phyloP scores from a whole-genome alignment of 2,329 filamentous ascomycete genomes.

The Fusarium multiceps region DNA sequence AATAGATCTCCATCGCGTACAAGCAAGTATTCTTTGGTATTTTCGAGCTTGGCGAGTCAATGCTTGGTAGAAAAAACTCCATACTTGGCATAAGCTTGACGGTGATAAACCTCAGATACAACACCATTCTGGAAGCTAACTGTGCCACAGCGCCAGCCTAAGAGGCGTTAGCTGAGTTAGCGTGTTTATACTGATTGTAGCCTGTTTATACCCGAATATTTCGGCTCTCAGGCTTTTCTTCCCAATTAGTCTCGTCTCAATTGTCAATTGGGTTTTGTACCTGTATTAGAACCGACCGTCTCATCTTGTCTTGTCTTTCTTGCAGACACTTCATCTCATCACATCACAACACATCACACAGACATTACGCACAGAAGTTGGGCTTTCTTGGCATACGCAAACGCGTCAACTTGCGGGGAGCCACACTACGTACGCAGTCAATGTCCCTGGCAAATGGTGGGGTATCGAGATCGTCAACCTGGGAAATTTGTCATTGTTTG shows the following conservation, averaged over 20 bases:
- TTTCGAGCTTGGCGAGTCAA: slow-evolving; percentile 29
- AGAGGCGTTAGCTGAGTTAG: slow-evolving; percentile 25
- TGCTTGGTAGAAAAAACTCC: slow-evolving; percentile 15
- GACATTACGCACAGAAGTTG: slow-evolving; percentile 9
- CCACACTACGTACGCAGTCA: not conserved
- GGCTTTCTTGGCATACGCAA: slow-evolving; percentile 21
- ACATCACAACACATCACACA: not conserved
- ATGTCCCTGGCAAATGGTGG: slow-evolving; percentile 17
- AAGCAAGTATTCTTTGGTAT: slow-evolving; percentile 21
- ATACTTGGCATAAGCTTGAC: slow-evolving; percentile 20
- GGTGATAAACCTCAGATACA: slow-evolving; percentile 1
- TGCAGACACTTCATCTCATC: not conserved
- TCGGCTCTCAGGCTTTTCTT: not conserved
- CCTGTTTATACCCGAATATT: slow-evolving; percentile 8
- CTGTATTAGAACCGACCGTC: not conserved
- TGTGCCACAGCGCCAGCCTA: slow-evolving; percentile 7
- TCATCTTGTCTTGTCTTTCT: not conserved
- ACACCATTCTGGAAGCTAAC: slow-evolving; percentile 9
- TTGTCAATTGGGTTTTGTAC: not conserved
- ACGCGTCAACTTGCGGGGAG: slow-evolving; percentile 34
- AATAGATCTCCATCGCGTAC: slow-evolving; percentile 21
- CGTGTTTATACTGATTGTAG: slow-evolving; percentile 1
- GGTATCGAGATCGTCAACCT: slow-evolving; percentile 31
- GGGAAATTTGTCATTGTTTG: slow-evolving; percentile 11
- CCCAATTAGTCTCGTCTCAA: not conserved